Percentiles rank a stretch among this genome's conserved stretches.
Conservation (phyloP, 2,329 filamentous ascomycete genomes). For the Fusarium pininemorale region DNA sequence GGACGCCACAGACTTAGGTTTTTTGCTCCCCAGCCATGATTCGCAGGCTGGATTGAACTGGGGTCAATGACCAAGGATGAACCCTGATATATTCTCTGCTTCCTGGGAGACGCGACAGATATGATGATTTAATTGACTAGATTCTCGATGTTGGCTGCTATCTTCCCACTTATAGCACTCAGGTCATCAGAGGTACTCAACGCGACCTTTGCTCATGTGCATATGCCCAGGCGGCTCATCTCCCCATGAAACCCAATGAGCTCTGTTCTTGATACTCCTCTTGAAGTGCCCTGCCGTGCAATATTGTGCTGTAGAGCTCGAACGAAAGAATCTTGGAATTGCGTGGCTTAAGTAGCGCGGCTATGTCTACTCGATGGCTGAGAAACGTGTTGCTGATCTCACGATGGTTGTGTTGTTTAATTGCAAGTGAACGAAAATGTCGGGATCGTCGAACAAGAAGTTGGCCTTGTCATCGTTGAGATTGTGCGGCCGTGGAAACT, state of each 20-base stretch:
- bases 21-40: no score
- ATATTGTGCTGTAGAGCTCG: not conserved
- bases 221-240: accelerated
- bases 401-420: accelerated
- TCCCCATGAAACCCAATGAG: no score
- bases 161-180: not conserved
- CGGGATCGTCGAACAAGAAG: no score
- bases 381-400: not conserved
- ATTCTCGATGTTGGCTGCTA: not conserved
- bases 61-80: no score
- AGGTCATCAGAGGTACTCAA: not conserved
- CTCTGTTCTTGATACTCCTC: not conserved
- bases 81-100: not conserved
- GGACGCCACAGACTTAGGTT: no score
- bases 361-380: not conserved
- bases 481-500: accelerated
- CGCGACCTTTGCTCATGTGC: no score
- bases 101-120: not conserved
- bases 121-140: not conserved
- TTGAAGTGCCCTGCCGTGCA: accelerated
- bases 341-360: no score
- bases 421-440: not conserved
- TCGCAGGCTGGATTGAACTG: no score
- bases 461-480: no score
- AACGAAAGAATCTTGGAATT: not conserved